These are phyloP conservation scores for Malassezia cuniculi DNA, from an alignment of 1,284 basidiomycete species.

Conservation along the genomic window DNA sequence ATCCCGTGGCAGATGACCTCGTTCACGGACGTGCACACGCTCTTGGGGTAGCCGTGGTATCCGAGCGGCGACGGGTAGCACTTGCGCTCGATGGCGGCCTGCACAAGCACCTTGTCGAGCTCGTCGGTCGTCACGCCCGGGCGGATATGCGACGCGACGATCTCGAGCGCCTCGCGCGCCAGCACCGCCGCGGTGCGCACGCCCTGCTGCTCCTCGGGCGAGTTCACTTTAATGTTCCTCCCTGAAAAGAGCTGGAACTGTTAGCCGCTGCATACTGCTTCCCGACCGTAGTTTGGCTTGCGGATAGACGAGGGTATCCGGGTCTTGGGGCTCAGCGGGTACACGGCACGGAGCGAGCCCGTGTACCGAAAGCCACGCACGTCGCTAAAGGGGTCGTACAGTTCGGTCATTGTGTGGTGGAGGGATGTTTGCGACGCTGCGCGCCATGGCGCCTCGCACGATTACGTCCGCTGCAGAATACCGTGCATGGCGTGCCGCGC, in stretches of 20 bases:
- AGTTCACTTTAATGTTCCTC: conserved; percentile 37
- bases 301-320: conserved; percentile 35
- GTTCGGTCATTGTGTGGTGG: conserved; percentile 1
- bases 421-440: neutral
- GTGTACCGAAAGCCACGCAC: conserved; percentile 32
- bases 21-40: conserved; percentile 84
- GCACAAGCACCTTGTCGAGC: conserved; percentile 79
- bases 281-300: conserved; percentile 42
- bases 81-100: conserved; percentile 76
- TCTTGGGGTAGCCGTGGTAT: conserved; percentile 86
- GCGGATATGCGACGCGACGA: conserved; percentile 67
- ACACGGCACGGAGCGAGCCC: conserved; percentile 29
- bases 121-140: conserved; percentile 92
- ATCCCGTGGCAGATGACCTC: conserved; percentile 87
- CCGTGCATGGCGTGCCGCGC: conserved; percentile 9
- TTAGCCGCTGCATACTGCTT: conserved; percentile 30
- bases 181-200: conserved; percentile 50
- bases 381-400: conserved; percentile 31
- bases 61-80: conserved; percentile 89
- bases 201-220: conserved; percentile 28
- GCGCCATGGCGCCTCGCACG: neutral
- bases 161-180: conserved; percentile 76
- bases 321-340: conserved; percentile 36
- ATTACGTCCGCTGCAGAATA: conserved; percentile 3
- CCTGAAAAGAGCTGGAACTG: conserved; percentile 32